These are phyloP conservation scores for Saccharomycodes ludwigii DNA, from an alignment of 805 yeast genomes.

Conservation along the genomic window DNA sequence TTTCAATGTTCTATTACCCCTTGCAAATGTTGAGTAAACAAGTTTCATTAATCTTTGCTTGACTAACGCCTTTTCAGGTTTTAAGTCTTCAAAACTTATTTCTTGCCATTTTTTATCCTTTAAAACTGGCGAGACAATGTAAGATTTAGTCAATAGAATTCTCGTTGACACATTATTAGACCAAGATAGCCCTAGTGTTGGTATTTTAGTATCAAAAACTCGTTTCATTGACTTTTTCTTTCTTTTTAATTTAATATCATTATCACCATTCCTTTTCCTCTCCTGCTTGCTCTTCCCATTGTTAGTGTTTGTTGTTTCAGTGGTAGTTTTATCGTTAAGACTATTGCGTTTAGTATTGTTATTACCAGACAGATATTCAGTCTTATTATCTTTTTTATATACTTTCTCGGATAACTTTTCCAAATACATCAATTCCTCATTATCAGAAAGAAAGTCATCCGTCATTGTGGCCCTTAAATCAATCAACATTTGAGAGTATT, in stretches of 20 bases:
- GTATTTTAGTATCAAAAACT: constrained; percentile 26
- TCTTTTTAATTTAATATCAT: constrained; percentile 4
- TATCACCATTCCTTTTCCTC: constrained; percentile 2
- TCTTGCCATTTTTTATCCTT: constrained; percentile 13
- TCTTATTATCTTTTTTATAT: neutral
- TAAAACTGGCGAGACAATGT: constrained; percentile 25
- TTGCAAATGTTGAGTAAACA: constrained; percentile 28
- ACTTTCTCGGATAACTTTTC: neutral
- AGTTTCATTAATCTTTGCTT: constrained; percentile 25
- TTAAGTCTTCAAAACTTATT: constrained; percentile 4
- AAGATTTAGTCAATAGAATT: constrained; percentile 31
- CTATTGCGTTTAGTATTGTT: no score
- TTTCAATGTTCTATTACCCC: constrained; percentile 11
- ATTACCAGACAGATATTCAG: no score
- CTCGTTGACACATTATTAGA: constrained; percentile 38
- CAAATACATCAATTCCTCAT: neutral
- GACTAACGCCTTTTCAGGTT: constrained; percentile 11
- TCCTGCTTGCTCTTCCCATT: neutral
- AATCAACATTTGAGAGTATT: constrained; percentile 7
- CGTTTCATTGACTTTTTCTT: constrained; percentile 16
- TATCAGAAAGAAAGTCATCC: neutral
- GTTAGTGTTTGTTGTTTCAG: constrained; percentile 2
- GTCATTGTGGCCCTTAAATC: neutral
- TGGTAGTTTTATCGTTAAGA: neutral
- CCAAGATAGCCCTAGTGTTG: constrained; percentile 48